Conservation (phyloP, 2,329 filamentous ascomycete genomes). For the Penicillium glabrum region DNA sequence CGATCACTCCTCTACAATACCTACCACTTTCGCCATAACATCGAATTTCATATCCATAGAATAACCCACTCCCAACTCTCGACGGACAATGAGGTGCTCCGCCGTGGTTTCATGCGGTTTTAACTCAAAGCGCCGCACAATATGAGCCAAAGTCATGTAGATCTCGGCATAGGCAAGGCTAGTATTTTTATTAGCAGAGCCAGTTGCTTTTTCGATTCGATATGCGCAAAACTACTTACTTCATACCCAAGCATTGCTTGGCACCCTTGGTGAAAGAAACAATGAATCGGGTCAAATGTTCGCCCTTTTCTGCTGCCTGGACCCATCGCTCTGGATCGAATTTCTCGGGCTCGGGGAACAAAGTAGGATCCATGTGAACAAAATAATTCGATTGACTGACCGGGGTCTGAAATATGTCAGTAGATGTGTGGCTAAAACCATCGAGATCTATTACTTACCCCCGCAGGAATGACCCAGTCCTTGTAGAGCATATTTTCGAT, state of each 20-base stretch:
- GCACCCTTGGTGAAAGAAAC: slow-evolving; percentile 24
- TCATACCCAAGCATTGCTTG: slow-evolving; percentile 24
- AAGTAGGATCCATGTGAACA: slow-evolving; percentile 21
- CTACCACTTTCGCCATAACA: slow-evolving; percentile 15
- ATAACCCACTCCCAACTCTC: slow-evolving; percentile 17
- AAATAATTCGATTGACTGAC: slow-evolving; percentile 26
- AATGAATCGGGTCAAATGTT: slow-evolving; percentile 18
- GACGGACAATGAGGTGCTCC: slow-evolving; percentile 19
- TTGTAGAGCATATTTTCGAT: slow-evolving; percentile 17
- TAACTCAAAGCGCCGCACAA: slow-evolving; percentile 20
- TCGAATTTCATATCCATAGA: slow-evolving; percentile 13
- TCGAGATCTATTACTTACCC: slow-evolving; percentile 9
- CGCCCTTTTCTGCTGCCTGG: slow-evolving; percentile 11
- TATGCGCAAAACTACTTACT: slow-evolving; percentile 9
- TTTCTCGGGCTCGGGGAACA: slow-evolving; percentile 20
- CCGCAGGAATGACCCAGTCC: slow-evolving; percentile 21
- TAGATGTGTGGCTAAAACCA: background rate
- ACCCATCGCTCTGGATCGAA: slow-evolving; percentile 24
- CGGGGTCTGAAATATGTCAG: slow-evolving; percentile 14
- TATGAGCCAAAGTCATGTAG: slow-evolving; percentile 21
- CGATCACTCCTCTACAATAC: slow-evolving; percentile 14
- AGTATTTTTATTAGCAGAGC: background rate
- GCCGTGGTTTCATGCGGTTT: slow-evolving; percentile 14
- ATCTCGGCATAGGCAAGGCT: slow-evolving; percentile 25
- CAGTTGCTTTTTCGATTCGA: background rate